Conservation (phyloP, 2,329 filamentous ascomycete species). For the Colletotrichum phormii region DNA sequence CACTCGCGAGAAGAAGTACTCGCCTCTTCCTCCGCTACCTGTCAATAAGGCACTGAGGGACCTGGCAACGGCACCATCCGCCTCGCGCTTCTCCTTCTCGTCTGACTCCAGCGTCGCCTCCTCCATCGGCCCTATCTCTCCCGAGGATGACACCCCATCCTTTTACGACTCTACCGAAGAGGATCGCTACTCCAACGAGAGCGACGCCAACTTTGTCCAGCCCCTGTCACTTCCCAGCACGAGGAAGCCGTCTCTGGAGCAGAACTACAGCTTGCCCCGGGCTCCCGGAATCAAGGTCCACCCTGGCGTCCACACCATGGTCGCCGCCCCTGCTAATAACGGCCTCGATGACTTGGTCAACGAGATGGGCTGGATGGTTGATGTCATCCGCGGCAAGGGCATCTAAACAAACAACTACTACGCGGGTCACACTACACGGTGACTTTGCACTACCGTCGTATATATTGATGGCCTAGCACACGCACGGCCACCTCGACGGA, state of each 20-base stretch:
- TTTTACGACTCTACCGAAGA: constrained; percentile 62
- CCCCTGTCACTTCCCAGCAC: constrained; percentile 36
- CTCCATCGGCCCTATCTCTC: constrained; percentile 51
- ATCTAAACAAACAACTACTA: constrained; percentile 21
- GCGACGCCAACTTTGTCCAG: constrained; percentile 47
- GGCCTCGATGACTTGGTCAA: constrained; percentile 54
- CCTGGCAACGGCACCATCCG: constrained; percentile 24
- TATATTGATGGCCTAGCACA: neutral
- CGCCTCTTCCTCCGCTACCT: constrained; percentile 24
- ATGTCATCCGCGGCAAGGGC: constrained; percentile 54
- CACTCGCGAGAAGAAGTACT: constrained; percentile 40
- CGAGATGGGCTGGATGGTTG: constrained; percentile 65
- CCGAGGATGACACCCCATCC: constrained; percentile 55
- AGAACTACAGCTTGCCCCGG: constrained; percentile 60
- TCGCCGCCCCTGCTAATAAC: constrained; percentile 50
- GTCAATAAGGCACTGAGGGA: constrained; percentile 8
- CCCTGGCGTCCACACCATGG: constrained; percentile 38
- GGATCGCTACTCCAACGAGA: constrained; percentile 49
- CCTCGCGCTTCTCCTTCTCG: constrained; percentile 46
- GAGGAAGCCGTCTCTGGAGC: constrained; percentile 39
- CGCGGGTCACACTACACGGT: neutral
- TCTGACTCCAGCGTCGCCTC: constrained; percentile 47
- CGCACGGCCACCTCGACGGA: constrained; percentile 10
- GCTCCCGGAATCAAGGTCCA: constrained; percentile 41
- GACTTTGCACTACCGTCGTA: neutral